These are phyloP conservation scores for Litsea cubeba DNA, from an alignment of 164 flowering plant species.

Conservation along the genomic window DNA sequence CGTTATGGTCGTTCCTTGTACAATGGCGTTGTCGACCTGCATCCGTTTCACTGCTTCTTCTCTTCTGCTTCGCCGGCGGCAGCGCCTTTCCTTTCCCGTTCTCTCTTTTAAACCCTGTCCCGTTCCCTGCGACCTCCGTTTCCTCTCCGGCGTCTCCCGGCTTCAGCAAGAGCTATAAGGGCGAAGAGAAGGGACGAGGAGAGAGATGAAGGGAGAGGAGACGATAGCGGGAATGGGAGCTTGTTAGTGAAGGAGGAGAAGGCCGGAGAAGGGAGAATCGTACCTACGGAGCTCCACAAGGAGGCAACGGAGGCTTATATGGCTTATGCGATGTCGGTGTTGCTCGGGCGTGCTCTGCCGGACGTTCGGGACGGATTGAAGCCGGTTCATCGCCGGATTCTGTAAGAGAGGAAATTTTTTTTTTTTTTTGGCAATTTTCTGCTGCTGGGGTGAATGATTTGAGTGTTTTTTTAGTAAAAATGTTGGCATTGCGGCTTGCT, in stretches of 20 bases:
- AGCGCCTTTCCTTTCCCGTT: no score
- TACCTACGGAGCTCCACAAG: slow-evolving; percentile 69
- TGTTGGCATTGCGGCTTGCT: no score
- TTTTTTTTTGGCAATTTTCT: neutral
- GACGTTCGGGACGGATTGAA: slow-evolving; percentile 95
- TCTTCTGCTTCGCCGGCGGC: no score
- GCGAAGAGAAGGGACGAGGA: slow-evolving; percentile 21
- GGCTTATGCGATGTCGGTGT: slow-evolving; percentile 89
- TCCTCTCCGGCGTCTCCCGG: slow-evolving; percentile 27
- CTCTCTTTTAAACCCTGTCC: no score
- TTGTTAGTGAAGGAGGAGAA: slow-evolving; percentile 28
- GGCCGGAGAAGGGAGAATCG: slow-evolving; percentile 44
- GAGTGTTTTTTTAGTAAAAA: neutral
- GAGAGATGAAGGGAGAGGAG: slow-evolving; percentile 1
- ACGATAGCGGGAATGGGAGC: slow-evolving; percentile 32
- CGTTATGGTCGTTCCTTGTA: no score
- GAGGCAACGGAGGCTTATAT: slow-evolving; percentile 94
- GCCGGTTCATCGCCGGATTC: slow-evolving; percentile 86
- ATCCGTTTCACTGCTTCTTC: no score
- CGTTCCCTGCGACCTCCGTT: slow-evolving; percentile 24
- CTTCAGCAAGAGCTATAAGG: slow-evolving; percentile 9
- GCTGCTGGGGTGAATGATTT: neutral
- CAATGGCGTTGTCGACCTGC: no score
- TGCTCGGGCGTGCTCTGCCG: slow-evolving; percentile 91
- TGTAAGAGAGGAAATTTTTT: slow-evolving; percentile 32